A percentile compares a stretch with the other conserved stretches of the same genome.
These are phyloP conservation scores for Tetrapisispora arboricola DNA, from an alignment of 805 yeast genomes.

Conservation along the genomic window DNA sequence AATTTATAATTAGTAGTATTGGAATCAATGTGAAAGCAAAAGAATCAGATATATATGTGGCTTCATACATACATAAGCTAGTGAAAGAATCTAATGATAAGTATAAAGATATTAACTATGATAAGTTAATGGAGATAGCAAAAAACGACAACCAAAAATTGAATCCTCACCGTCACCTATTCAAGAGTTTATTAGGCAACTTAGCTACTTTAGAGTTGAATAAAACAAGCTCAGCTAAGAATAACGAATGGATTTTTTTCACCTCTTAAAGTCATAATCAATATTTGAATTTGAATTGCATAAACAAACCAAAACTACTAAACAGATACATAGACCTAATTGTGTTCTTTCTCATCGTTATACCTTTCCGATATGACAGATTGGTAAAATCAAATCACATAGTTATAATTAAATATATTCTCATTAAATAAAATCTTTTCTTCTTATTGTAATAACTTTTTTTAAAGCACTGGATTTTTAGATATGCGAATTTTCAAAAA, in stretches of 20 bases:
- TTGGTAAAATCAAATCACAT: no score
- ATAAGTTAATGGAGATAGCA: slow-evolving; percentile 20
- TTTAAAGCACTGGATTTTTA: no score
- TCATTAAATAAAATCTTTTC: no score
- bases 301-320: background rate
- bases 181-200: slow-evolving; percentile 7
- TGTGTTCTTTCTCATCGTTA: background rate
- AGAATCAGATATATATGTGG: background rate
- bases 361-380: no score
- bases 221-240: slow-evolving; percentile 8
- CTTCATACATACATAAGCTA: slow-evolving; percentile 13
- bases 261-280: slow-evolving; percentile 2
- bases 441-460: no score
- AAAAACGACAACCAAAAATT: slow-evolving; percentile 2
- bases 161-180: slow-evolving; percentile 4
- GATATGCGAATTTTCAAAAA: no score
- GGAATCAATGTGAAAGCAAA: slow-evolving; percentile 3
- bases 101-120: slow-evolving; percentile 19
- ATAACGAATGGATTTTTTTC: slow-evolving; percentile 14
- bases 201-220: slow-evolving; percentile 13
- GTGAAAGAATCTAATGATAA: slow-evolving; percentile 17
- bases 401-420: no score
- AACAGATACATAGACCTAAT: background rate
- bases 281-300: no score
- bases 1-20: background rate